Conservation (phyloP, 1,284 basidiomycete genomes). For the Ganoderma multipileum region DNA sequence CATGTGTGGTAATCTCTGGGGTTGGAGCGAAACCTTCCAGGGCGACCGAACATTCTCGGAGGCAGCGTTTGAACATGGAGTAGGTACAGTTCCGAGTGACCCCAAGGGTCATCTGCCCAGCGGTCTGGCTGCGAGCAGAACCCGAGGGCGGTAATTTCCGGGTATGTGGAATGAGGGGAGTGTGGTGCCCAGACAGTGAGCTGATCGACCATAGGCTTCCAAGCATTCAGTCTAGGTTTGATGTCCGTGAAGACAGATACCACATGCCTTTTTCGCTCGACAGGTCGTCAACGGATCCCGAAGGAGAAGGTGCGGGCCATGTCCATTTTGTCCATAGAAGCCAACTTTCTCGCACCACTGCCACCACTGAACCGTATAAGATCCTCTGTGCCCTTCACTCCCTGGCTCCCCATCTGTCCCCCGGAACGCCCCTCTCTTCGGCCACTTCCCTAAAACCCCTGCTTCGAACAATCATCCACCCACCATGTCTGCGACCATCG, state of each 20-base stretch:
- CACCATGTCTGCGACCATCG: slow-evolving; percentile 32
- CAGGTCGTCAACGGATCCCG: slow-evolving; percentile 25
- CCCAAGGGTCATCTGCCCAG: not conserved
- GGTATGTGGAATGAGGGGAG: not conserved
- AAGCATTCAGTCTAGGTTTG: not conserved
- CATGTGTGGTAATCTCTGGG: not conserved
- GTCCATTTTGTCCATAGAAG: slow-evolving; percentile 1
- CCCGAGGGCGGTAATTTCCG: not conserved
- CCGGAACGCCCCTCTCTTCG: not conserved
- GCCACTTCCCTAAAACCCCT: not conserved
- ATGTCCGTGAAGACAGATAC: slow-evolving; percentile 1
- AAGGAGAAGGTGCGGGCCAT: slow-evolving; percentile 17
- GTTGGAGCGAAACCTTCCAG: not conserved
- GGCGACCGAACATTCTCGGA: not conserved
- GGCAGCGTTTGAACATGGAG: not conserved
- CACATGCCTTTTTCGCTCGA: slow-evolving; percentile 2
- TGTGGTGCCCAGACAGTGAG: not conserved
- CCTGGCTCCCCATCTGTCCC: not conserved
- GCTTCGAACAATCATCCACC: not conserved
- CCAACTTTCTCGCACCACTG: not conserved
- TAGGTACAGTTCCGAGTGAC: not conserved
- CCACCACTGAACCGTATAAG: slow-evolving; percentile 10
- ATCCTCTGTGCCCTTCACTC: not conserved
- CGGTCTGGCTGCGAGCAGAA: not conserved
- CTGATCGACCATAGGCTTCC: not conserved